phyloP scores from a whole-genome alignment of 805 yeast genomes.

The Kodamaea sagamina region DNA sequence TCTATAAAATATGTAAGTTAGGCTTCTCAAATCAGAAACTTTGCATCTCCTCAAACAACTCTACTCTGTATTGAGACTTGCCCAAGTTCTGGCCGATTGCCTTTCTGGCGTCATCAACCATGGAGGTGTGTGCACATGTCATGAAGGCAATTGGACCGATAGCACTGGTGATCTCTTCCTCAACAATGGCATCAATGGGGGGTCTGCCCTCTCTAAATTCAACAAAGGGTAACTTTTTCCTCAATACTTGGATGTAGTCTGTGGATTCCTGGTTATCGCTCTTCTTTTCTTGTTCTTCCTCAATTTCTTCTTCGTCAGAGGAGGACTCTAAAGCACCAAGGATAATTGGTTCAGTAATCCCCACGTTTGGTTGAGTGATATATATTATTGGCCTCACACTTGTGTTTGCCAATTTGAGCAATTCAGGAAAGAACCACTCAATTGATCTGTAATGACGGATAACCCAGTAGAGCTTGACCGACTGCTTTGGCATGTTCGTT shows the following conservation, averaged over 20 bases:
- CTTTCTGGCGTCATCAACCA: constrained; percentile 39
- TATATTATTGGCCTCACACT: constrained; percentile 42
- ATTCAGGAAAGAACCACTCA: constrained; percentile 43
- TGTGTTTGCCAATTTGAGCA: constrained; percentile 33
- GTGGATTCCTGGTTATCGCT: constrained; percentile 12
- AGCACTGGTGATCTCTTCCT: constrained; percentile 36
- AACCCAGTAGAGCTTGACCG: constrained; percentile 39
- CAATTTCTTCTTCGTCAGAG: constrained; percentile 15
- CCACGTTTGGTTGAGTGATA: constrained; percentile 37
- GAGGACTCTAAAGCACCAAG: constrained; percentile 13
- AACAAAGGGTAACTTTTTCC: constrained; percentile 32
- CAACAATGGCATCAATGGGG: constrained; percentile 34
- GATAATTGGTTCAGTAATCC: constrained; percentile 16
- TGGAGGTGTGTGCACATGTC: constrained; percentile 50
- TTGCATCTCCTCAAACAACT: constrained; percentile 39
- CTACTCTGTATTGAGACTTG: constrained; percentile 31
- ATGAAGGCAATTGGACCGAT: constrained; percentile 47
- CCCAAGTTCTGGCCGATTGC: constrained; percentile 30
- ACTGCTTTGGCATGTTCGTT: constrained; percentile 5
- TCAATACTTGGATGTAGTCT: constrained; percentile 18
- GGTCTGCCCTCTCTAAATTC: constrained; percentile 51
- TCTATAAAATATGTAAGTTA: background rate
- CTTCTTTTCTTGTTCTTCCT: constrained; percentile 18
- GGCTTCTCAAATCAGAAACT: constrained; percentile 20
- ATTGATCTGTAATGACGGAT: constrained; percentile 41